These are phyloP conservation scores for Mortierella sp. DNA, from an alignment of 371 early-diverging fungal species.

Conservation along the genomic window DNA sequence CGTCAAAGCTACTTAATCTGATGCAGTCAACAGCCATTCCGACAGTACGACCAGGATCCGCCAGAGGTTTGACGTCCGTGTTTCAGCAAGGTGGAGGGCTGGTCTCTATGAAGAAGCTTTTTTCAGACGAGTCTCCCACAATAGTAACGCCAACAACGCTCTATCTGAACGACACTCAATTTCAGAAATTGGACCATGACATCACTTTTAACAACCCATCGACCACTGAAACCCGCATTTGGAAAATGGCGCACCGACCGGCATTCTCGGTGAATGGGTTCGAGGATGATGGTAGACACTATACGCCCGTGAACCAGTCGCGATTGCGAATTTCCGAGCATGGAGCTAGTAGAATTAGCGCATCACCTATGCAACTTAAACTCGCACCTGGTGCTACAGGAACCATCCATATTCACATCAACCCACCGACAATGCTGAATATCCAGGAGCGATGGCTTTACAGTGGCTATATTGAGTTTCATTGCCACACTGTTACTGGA, in stretches of 20 bases:
- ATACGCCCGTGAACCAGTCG: slow-evolving; percentile 31
- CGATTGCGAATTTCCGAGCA: slow-evolving; percentile 22
- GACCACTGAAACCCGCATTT: slow-evolving; percentile 4
- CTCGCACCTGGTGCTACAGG: slow-evolving; percentile 19
- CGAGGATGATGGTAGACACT: slow-evolving; percentile 13
- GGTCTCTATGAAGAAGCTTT: slow-evolving; percentile 41
- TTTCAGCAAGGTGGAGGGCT: slow-evolving; percentile 69
- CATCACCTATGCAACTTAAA: slow-evolving; percentile 17
- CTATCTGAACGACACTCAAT: slow-evolving; percentile 47
- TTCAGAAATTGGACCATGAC: slow-evolving; percentile 32
- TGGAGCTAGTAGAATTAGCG: slow-evolving; percentile 1
- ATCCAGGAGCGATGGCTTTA: slow-evolving; percentile 39
- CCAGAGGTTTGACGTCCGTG: slow-evolving; percentile 42
- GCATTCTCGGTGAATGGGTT: slow-evolving; percentile 45
- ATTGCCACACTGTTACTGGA: slow-evolving; percentile 8
- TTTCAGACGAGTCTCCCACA: slow-evolving; percentile 18
- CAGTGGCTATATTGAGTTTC: slow-evolving; percentile 38
- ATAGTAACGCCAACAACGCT: slow-evolving; percentile 26
- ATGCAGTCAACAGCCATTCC: slow-evolving; percentile 20
- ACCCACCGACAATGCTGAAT: slow-evolving; percentile 15
- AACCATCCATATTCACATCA: slow-evolving; percentile 16
- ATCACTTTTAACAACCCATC: slow-evolving; percentile 31
- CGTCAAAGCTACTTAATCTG: slow-evolving; percentile 39
- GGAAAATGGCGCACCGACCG: slow-evolving; percentile 25
- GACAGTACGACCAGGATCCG: slow-evolving; percentile 59